phyloP scores from a whole-genome alignment of 495 filamentous ascomycete genomes.

The Aspergillus biplanus region DNA sequence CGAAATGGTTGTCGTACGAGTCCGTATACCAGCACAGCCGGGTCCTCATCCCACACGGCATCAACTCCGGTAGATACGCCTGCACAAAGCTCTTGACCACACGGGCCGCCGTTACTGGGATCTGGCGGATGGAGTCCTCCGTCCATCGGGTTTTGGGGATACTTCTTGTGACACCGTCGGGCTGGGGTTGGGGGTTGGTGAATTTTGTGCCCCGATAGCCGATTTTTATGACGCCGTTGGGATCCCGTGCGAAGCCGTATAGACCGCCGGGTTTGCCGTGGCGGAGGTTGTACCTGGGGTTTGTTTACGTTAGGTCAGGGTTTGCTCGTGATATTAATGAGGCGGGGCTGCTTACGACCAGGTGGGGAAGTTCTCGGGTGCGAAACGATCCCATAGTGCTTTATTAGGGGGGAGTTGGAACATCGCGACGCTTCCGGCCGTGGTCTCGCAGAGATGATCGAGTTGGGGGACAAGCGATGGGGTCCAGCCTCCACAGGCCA shows the following conservation, averaged over 20 bases:
- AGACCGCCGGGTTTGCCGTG: slow-evolving; percentile 37
- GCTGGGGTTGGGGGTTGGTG: slow-evolving; percentile 34
- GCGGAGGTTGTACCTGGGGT: slow-evolving; percentile 29
- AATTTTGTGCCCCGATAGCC: slow-evolving; percentile 51
- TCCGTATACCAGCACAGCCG: slow-evolving; percentile 85
- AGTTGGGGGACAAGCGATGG: slow-evolving; percentile 57
- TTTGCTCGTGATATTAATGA: no score
- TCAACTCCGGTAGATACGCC: slow-evolving; percentile 38
- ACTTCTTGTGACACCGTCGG: slow-evolving; percentile 35
- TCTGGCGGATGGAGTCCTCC: slow-evolving; percentile 20
- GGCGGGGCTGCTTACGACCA: slow-evolving; percentile 10
- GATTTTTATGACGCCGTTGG: slow-evolving; percentile 46
- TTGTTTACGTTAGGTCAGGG: no score
- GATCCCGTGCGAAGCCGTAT: slow-evolving; percentile 44
- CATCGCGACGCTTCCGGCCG: slow-evolving; percentile 44
- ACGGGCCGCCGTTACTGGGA: slow-evolving; percentile 19
- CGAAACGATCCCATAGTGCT: slow-evolving; percentile 31
- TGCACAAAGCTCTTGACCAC: slow-evolving; percentile 37
- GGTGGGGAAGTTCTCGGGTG: slow-evolving; percentile 34
- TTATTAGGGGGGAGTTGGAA: slow-evolving; percentile 35
- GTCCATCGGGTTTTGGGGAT: slow-evolving; percentile 41
- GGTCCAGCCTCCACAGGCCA: slow-evolving; percentile 83
- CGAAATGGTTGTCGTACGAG: slow-evolving; percentile 67
- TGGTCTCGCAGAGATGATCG: slow-evolving; percentile 44
- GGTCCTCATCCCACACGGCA: slow-evolving; percentile 39